Evolutionary conservation across 495 filamentous ascomycete genomes (phyloP).

Genomic region (Xylaria scruposa): DNA sequence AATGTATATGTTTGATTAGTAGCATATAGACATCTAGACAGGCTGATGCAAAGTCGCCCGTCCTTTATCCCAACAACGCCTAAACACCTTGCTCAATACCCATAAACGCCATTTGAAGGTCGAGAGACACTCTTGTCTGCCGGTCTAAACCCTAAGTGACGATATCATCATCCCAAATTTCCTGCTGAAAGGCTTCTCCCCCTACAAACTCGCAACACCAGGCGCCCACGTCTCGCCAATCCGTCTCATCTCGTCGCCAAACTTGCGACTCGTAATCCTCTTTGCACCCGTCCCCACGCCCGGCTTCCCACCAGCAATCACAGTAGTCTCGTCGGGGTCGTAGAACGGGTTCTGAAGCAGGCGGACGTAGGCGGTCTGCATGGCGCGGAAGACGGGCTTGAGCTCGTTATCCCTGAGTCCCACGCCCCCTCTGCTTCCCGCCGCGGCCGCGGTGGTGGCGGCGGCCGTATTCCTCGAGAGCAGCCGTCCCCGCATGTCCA

Average conservation of each 20-base stretch:
- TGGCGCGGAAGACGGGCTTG: conserved; percentile 82
- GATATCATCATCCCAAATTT: background rate
- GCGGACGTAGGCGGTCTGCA: conserved; percentile 89
- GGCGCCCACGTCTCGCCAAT: conserved; percentile 78
- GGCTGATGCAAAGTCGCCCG: background rate
- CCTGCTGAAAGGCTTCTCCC: too few relatives aligned
- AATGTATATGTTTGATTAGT: conserved; percentile 18
- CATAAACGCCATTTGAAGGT: conserved; percentile 11
- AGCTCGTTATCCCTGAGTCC: conserved; percentile 72
- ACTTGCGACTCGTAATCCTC: conserved; percentile 79
- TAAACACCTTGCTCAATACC: conserved; percentile 35
- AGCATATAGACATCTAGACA: conserved; percentile 8
- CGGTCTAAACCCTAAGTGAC: background rate
- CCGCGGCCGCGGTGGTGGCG: conserved; percentile 32
- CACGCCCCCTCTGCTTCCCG: conserved; percentile 29
- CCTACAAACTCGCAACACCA: conserved; percentile 53
- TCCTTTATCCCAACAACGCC: conserved; percentile 9
- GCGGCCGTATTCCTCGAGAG: conserved; percentile 23
- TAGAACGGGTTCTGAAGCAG: conserved; percentile 96
- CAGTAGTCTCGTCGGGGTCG: conserved; percentile 77
- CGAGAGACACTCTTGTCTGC: background rate
- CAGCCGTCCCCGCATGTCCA: conserved; percentile 77
- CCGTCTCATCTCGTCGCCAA: conserved; percentile 79
- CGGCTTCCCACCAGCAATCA: conserved; percentile 45
- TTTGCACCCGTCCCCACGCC: conserved; percentile 57